Conservation (phyloP, 208 protist species). For the Trypanosoma conorhini region DNA sequence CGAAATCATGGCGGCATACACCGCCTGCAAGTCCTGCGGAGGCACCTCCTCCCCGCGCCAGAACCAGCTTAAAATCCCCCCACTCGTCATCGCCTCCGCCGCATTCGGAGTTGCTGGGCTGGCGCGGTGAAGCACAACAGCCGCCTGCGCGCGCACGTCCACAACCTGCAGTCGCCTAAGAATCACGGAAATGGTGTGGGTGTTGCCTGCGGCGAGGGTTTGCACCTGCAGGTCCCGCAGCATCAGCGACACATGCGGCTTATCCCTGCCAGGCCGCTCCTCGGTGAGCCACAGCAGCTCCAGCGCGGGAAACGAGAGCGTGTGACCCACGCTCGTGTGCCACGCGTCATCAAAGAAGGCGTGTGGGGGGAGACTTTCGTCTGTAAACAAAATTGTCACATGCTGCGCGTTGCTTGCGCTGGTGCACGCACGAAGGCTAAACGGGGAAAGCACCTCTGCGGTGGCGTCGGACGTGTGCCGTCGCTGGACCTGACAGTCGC, state of each 20-base stretch:
- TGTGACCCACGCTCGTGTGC: slow-evolving; percentile 39
- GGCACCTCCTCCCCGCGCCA: slow-evolving; percentile 12
- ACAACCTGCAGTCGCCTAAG: slow-evolving; percentile 70
- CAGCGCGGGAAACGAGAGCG: slow-evolving; percentile 45
- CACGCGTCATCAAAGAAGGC: slow-evolving; percentile 41
- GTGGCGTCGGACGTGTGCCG: slow-evolving; percentile 26
- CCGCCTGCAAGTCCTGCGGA: slow-evolving; percentile 34
- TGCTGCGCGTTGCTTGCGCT: slow-evolving; percentile 49
- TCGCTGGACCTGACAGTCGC: slow-evolving; percentile 57
- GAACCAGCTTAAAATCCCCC: slow-evolving; percentile 10
- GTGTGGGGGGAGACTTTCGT: slow-evolving; percentile 44
- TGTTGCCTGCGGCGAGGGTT: slow-evolving; percentile 53
- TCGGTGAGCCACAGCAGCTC: slow-evolving; percentile 44
- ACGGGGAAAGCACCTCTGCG: slow-evolving; percentile 26
- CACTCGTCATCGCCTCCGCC: not conserved
- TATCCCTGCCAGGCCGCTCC: not conserved
- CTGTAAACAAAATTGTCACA: slow-evolving; percentile 63
- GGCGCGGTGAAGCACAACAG: slow-evolving; percentile 57
- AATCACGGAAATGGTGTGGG: slow-evolving; percentile 40
- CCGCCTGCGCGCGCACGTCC: slow-evolving; percentile 37
- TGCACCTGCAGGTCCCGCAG: slow-evolving; percentile 55
- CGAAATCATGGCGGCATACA: slow-evolving; percentile 49
- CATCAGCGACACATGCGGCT: slow-evolving; percentile 40
- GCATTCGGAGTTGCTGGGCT: slow-evolving; percentile 20
- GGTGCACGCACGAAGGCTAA: slow-evolving; percentile 63